phyloP scores from a whole-genome alignment of 1,139 yeast genomes.

The Sugiyamaella castrensis region DNA sequence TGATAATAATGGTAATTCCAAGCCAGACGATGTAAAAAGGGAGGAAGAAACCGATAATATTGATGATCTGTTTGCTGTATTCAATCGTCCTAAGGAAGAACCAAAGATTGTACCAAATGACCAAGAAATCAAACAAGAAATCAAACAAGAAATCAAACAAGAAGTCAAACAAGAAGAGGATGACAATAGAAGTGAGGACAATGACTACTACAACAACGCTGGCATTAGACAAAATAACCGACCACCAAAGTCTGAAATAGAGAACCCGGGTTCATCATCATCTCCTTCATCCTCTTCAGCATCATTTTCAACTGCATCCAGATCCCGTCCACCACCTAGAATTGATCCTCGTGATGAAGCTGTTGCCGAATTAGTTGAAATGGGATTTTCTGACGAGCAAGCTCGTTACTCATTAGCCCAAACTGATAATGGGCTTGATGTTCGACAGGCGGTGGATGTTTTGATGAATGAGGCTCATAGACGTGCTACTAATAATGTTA shows the following conservation, averaged over 20 bases:
- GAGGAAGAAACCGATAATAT: slow-evolving; percentile 17
- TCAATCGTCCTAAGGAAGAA: slow-evolving; percentile 28
- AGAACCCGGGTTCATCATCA: no score
- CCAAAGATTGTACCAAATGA: slow-evolving; percentile 25
- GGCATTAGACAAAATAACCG: neutral
- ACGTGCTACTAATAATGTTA: slow-evolving; percentile 29
- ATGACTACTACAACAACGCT: neutral
- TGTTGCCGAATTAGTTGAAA: slow-evolving; percentile 70
- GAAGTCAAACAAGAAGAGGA: neutral
- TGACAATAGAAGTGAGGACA: neutral
- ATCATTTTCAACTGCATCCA: no score
- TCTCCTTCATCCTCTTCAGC: no score
- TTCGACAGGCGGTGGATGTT: slow-evolving; percentile 64
- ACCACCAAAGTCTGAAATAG: no score
- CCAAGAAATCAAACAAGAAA: slow-evolving; percentile 6
- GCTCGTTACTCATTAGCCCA: slow-evolving; percentile 58
- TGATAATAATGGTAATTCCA: neutral
- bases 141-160: no score
- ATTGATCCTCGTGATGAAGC: slow-evolving; percentile 47
- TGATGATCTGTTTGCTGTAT: slow-evolving; percentile 37
- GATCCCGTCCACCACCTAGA: neutral
- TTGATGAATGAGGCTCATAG: slow-evolving; percentile 60
- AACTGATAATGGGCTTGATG: slow-evolving; percentile 54
- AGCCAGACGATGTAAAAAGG: neutral
- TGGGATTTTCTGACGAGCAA: slow-evolving; percentile 68